Evolutionary conservation across 768 basidiomycete species (phyloP), one percentile per base, ranked within the genome.

Genomic region (Boletus reticuloceps): DNA sequence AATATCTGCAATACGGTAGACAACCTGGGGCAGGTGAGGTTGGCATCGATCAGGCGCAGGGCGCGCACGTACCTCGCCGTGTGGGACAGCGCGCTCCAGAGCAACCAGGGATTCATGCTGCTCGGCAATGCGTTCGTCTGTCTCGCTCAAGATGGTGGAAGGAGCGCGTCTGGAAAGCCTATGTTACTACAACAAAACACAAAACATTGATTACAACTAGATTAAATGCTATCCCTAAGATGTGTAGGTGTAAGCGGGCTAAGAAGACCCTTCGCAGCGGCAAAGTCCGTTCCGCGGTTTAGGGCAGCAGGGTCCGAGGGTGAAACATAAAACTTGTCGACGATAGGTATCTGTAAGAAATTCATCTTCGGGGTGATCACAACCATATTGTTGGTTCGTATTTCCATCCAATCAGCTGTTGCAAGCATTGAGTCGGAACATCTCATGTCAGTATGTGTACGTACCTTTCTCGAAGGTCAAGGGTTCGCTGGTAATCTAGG

Each of bases 281-380:
- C 94, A 68, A 95, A 94, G 50, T 91, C 91, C 6, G 82, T 88
- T 12, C 80, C 83, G 27, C 94, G 83, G 36, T 77, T 76, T 20
- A 79, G 76, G 6, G 83, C 80, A 13, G 85, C 84, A 31, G 91
- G 88, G 64, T 92, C 90, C 1, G 89, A 88, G 2, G 90, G 89
- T 1, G 88, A 80, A n/a, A 94, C 91, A 71, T 91, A 93, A 73
- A 85, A 96, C 69, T 93, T 86, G 77, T 98, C 94, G 43, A 91
- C 75, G 66, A 98, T 97, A 3, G 96, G 96, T 60, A 96, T 91
- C 69, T 96, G 93, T 19, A 98, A 52, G 25, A 97, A 71, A 67
- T 98, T 98, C 84, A 96, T 94, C 78, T 93, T 94, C 38, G 91
- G 91, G 0, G 96, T 98, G 62, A 98, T 89, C 47, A 97, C 86